Percentiles rank a stretch among this genome's conserved stretches.
Conservation (phyloP, 345 rosid genomes). For the Punica granatum region DNA sequence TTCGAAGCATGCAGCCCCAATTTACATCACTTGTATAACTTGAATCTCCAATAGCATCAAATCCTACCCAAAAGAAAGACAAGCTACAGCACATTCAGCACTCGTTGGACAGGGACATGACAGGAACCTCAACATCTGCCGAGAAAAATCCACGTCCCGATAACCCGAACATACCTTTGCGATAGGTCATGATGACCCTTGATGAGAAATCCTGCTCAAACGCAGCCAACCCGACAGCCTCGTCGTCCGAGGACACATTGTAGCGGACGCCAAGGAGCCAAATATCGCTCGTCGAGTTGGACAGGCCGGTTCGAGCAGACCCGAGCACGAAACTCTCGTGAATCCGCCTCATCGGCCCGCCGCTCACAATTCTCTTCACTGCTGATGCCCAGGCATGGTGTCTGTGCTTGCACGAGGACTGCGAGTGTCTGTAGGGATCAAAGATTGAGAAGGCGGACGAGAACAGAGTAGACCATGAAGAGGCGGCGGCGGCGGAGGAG, state of each 20-base stretch:
- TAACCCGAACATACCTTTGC: conserved; percentile 56
- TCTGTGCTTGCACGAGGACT: conserved; percentile 1
- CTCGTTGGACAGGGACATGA: not conserved
- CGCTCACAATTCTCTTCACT: conserved; percentile 56
- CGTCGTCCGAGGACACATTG: conserved; percentile 43
- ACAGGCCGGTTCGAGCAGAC: conserved; percentile 51
- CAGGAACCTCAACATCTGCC: not conserved
- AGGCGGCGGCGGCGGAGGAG: not conserved
- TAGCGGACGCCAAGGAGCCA: conserved; percentile 84
- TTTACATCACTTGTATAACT: conserved; percentile 60
- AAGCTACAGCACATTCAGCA: not conserved
- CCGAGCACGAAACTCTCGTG: conserved; percentile 76
- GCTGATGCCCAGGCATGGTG: conserved; percentile 62
- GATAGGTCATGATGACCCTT: conserved; percentile 66
- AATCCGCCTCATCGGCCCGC: conserved; percentile 79
- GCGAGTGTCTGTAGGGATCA: conserved; percentile 4
- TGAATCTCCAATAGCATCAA: conserved; percentile 61
- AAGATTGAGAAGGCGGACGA: conserved; percentile 7
- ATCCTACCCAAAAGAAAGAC: conserved; percentile 39
- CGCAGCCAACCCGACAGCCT: conserved; percentile 40
- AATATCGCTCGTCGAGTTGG: conserved; percentile 53
- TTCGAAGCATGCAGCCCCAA: conserved; percentile 99
- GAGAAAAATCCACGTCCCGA: not conserved
- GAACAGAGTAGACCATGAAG: conserved; percentile 9
- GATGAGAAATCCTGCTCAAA: conserved; percentile 72